These are phyloP conservation scores for Komagataea norvegica DNA, from an alignment of 1,139 yeast species.

Conservation along the genomic window DNA sequence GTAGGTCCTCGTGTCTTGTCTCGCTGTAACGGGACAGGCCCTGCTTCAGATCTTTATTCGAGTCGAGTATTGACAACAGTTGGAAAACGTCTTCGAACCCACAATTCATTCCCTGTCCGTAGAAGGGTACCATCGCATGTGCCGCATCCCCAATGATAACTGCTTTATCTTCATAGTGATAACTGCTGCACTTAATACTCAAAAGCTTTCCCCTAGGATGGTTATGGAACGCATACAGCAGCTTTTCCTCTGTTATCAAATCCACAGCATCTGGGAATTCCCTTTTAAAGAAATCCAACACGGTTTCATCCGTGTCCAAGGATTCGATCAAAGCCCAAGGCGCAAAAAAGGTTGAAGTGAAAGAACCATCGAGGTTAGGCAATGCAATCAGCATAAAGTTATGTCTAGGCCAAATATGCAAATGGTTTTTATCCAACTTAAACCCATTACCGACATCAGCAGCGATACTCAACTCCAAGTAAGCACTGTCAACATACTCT, in stretches of 20 bases:
- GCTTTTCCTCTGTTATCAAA: conserved; percentile 57
- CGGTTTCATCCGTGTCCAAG: conserved; percentile 40
- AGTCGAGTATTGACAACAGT: conserved; percentile 52
- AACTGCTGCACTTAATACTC: conserved; percentile 64
- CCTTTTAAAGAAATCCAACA: conserved; percentile 48
- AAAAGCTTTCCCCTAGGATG: conserved; percentile 77
- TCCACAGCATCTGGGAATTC: conserved; percentile 74
- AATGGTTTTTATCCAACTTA: conserved; percentile 63
- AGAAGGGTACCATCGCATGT: conserved; percentile 95
- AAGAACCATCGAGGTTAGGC: conserved; percentile 80
- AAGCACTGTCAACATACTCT: conserved; percentile 79
- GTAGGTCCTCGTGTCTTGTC: conserved; percentile 58
- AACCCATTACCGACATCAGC: conserved; percentile 35
- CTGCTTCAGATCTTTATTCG: conserved; percentile 33
- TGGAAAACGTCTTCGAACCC: conserved; percentile 88
- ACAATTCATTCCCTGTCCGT: conserved; percentile 96
- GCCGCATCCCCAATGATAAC: conserved; percentile 89
- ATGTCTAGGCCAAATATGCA: conserved; percentile 92
- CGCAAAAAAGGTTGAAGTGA: conserved; percentile 85
- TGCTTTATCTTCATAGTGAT: conserved; percentile 59
- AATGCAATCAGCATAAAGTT: conserved; percentile 86
- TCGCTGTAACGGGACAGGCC: conserved; percentile 59
- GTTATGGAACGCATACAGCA: conserved; percentile 46
- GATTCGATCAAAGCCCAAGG: conserved; percentile 68
- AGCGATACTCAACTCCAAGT: conserved; percentile 74